Evolutionary conservation across 176 grass and related monocot genomes (phyloP).

Genomic region (Pontederia crassipes): DNA sequence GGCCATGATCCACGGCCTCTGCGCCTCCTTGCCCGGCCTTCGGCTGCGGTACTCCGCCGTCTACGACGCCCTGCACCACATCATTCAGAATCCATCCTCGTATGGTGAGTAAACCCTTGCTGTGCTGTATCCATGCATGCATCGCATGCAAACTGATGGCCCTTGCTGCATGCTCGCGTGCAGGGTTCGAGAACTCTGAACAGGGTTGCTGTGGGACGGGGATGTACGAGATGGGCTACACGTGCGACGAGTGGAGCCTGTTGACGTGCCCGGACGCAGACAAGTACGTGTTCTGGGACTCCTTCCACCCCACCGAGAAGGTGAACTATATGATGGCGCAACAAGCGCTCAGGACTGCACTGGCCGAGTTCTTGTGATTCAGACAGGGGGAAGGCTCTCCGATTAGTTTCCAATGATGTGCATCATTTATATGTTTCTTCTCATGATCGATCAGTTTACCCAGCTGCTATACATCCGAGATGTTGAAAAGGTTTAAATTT

Average conservation of each 20-base stretch:
- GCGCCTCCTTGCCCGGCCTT: slow-evolving; percentile 20
- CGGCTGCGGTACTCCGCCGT: slow-evolving; percentile 33
- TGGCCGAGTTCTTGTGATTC: no score
- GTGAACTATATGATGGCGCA: background rate
- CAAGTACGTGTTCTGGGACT: slow-evolving; percentile 7
- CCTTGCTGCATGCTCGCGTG: no score
- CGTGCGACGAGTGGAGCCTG: background rate
- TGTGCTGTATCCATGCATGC: background rate
- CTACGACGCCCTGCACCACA: slow-evolving; percentile 27
- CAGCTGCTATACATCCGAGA: no score
- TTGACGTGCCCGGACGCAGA: slow-evolving; percentile 2
- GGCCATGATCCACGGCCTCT: slow-evolving; percentile 21
- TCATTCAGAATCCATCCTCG: slow-evolving; percentile 18
- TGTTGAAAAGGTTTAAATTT: no score
- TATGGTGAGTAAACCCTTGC: slow-evolving; percentile 16
- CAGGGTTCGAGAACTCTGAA: slow-evolving; percentile 1
- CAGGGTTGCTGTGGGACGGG: slow-evolving; percentile 10
- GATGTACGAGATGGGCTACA: background rate
- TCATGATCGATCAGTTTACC: no score
- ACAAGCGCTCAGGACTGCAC: no score
- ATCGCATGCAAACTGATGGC: no score
- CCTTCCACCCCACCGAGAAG: slow-evolving; percentile 2
- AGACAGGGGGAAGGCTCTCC: no score
- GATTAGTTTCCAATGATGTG: no score
- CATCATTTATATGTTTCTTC: no score